phyloP scores from a whole-genome alignment of 352 stramenopile species.

The Pythium sp. region DNA sequence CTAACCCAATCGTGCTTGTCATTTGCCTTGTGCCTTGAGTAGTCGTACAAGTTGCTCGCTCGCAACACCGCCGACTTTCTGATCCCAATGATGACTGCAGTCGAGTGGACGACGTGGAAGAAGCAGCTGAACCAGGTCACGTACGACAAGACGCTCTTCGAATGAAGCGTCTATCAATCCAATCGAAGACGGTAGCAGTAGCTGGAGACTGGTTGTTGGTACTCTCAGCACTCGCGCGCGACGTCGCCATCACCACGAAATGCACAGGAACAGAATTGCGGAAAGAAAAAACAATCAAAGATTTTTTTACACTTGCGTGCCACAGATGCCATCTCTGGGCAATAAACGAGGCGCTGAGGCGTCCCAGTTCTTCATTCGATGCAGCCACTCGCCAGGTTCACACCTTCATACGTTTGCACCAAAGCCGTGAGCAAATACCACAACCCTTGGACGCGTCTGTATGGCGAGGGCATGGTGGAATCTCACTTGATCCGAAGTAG shows the following conservation, averaged over 20 bases:
- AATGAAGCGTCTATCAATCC: conserved; percentile 27
- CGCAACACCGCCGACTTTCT: conserved; percentile 76
- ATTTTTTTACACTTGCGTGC: conserved; percentile 19
- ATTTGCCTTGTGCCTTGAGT: not conserved
- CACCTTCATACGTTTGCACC: not conserved
- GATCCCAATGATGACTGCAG: conserved; percentile 75
- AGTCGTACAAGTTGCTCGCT: conserved; percentile 79
- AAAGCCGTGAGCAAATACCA: not conserved
- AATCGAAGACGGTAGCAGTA: conserved; percentile 1
- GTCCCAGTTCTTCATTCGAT: conserved; percentile 1
- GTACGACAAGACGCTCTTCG: conserved; percentile 80
- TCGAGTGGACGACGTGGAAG: conserved; percentile 86
- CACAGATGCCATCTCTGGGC: conserved; percentile 6
- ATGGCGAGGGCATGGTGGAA: not conserved
- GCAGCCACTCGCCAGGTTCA: no score
- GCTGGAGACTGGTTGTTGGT: not conserved
- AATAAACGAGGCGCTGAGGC: conserved; percentile 4
- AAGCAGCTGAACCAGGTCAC: conserved; percentile 65
- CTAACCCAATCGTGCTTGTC: not conserved
- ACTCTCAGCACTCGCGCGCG: conserved; percentile 1
- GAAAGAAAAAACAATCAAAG: conserved; percentile 19
- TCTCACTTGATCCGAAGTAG: not conserved
- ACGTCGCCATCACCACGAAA: conserved; percentile 1
- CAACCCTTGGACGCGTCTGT: not conserved
- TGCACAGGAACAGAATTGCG: conserved; percentile 11